These are phyloP conservation scores for Allium cepa DNA, from an alignment of 106 monocot species.

Conservation along the genomic window DNA sequence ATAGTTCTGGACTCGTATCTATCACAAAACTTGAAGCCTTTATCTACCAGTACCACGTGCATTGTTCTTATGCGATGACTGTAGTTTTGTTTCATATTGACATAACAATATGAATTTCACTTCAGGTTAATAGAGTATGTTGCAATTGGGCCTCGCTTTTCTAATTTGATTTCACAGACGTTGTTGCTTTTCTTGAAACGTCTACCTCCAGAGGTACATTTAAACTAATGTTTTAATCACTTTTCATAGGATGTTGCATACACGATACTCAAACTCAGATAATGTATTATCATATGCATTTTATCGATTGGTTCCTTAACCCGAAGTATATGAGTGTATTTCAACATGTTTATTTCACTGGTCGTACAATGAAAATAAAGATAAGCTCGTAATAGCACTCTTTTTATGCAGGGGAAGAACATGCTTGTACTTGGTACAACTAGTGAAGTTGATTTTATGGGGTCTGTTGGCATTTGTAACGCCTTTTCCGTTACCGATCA, in stretches of 20 bases:
- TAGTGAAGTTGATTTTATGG: slow-evolving; percentile 82
- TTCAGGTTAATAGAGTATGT: slow-evolving; percentile 92
- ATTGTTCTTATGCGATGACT: too few relatives aligned
- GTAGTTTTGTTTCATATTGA: too few relatives aligned
- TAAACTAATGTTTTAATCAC: not conserved
- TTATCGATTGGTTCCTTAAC: too few relatives aligned
- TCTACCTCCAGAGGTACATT: slow-evolving; percentile 78
- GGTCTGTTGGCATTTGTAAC: slow-evolving; percentile 81
- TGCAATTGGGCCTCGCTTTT: slow-evolving; percentile 92
- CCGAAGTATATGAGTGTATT: too few relatives aligned
- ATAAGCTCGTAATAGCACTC: too few relatives aligned
- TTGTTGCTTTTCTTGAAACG: slow-evolving; percentile 77
- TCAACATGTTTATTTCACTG: too few relatives aligned
- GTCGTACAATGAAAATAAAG: too few relatives aligned
- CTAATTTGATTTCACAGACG: slow-evolving; percentile 85
- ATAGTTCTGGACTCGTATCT: not conserved
- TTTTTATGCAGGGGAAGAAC: slow-evolving; percentile 70
- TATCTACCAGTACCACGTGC: too few relatives aligned
- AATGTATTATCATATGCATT: too few relatives aligned
- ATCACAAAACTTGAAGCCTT: too few relatives aligned
- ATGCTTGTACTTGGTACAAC: slow-evolving; percentile 93
- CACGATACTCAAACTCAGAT: too few relatives aligned
- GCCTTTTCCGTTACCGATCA: slow-evolving; percentile 80
- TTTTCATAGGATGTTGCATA: too few relatives aligned
- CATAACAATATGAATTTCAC: not conserved